Base-by-base conservation (phyloP, 2,329 filamentous ascomycete species). In the Ophiocordyceps camponoti-saundersi region DNA sequence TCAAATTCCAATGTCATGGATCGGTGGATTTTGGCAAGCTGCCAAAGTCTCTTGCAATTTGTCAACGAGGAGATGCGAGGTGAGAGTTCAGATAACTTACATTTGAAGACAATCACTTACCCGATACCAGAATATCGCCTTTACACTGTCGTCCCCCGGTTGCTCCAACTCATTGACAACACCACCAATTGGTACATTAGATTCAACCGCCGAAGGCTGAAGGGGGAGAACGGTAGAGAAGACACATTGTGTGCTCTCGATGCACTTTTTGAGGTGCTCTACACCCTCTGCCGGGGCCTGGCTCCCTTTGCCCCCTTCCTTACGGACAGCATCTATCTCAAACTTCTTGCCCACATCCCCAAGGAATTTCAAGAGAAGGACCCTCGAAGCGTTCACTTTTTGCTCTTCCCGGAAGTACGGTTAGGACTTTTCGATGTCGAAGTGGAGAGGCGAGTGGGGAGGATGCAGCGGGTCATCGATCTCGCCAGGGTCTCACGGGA, bases 111-210 rank as follows among this genome's bases (percentile, higher is more conserved):
- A 2, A 40, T 20, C 21, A 10, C 13, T 12, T 29, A 30, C 18
- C 21, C 7, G 6, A 1, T 2, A 30, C 4, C 16, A 71, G 80
- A 69, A 7, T 87, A 87, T 61, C 80, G 84, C 40, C 66, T 89
- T 34, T 96, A 95, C 65, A 96, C 89, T 1, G 90, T 96, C 42
- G 88, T 95, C 42, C 89, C 89, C 8, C 76, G 85, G 52, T 68
- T 96, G 50, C 73, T 94, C 18, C 75, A 75, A 48, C 75, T 94
- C 57, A 93, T 95, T 53, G 90, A 95, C 58, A 88, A 93, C 65
- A 88, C 85, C 4, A 95, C 89, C n/a, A 96, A 96, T 65, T 95
- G 89, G 89, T 95, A 95, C 66, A 95, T 95, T 61, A 78, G 88
- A 50, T 93, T 95, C 70, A 95, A 95, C 70, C 77, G 89, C 47